Evolutionary conservation across 108 stramenopile genomes (phyloP), one percentile per base, ranked within the genome.

Genomic region (Cylindrotheca closterium): DNA sequence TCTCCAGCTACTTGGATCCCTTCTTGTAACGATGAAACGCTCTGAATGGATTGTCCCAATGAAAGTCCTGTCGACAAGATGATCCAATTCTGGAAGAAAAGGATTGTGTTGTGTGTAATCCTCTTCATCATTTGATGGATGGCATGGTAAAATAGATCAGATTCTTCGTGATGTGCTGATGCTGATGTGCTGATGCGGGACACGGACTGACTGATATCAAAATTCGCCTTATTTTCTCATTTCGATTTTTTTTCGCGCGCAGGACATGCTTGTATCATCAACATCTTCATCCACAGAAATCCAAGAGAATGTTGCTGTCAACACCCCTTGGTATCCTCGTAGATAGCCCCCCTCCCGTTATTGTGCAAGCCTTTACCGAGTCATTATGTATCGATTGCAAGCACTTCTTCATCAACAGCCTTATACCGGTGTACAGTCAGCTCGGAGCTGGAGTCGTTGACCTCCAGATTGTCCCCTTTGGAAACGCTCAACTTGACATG

Each of bases 351-450:
- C 46, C 47, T 4, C 24, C 66, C 2, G 55, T 67, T 5, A n/a
- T 18, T 27, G 68, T 69, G 21, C 24, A 69, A 27, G 58, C 51
- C 30, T 55, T 47, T 32, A 60, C 30, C 26, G 68, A 69, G 32
- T 55, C 59, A 1, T 42, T 79, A 1, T 79, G 77, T 33, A 73
- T 71, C 42, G 77, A 79, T 65, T 65, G 71, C 45, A 24, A 79
- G 47, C 22, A 63, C 18, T 79, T 73, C 48, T 45, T 71, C 24
- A 4, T 26, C 21, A n/a, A 72, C 22, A 23, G 63, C 25, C 29
- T 79, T 2, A 28, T 68, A 3, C 67, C 61, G 12, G 42, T 65
- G 29, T 72, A 59, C 26, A 18, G 42, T 3, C 31, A 55, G 17
- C 34, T 72, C 25, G 61, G 62, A 47, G 46, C 58, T 4, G 37